These are phyloP conservation scores for Ichthyophonus hoferi DNA, from an alignment of 208 protist species.

Conservation along the genomic window DNA sequence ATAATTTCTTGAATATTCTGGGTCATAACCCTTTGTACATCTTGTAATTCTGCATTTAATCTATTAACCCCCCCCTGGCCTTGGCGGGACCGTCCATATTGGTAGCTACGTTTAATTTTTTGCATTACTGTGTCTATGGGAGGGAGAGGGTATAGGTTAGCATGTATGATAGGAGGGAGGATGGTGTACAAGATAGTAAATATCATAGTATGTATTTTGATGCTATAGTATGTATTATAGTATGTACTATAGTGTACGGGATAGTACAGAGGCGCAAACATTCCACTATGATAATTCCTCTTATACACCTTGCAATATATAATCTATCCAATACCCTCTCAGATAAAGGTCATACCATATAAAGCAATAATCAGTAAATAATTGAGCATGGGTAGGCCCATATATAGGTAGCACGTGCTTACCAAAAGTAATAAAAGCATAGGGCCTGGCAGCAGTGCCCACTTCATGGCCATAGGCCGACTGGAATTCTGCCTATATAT, in stretches of 20 bases:
- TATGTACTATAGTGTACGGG: background rate
- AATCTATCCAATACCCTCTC: no score
- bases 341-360: no score
- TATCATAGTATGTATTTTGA: no score
- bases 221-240: no score
- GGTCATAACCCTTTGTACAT: slow-evolving; percentile 70
- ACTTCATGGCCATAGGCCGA: slow-evolving; percentile 53
- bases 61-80: slow-evolving; percentile 60
- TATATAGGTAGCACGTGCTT: background rate
- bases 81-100: slow-evolving; percentile 61
- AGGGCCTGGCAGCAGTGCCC: slow-evolving; percentile 55
- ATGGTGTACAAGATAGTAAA: no score
- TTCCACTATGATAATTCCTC: background rate
- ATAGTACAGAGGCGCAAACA: background rate
- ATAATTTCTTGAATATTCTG: slow-evolving; percentile 72
- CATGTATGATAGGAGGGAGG: no score
- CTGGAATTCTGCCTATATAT: no score
- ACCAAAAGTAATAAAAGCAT: slow-evolving; percentile 66
- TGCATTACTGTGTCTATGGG: slow-evolving; percentile 71
- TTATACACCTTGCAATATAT: no score
- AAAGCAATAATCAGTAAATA: no score
- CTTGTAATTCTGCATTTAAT: slow-evolving; percentile 61
- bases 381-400: no score
- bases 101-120: slow-evolving; percentile 65
- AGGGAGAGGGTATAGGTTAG: no score